Evolutionary conservation across 805 yeast species (phyloP).

Genomic region (Hanseniaspora opuntiae): DNA sequence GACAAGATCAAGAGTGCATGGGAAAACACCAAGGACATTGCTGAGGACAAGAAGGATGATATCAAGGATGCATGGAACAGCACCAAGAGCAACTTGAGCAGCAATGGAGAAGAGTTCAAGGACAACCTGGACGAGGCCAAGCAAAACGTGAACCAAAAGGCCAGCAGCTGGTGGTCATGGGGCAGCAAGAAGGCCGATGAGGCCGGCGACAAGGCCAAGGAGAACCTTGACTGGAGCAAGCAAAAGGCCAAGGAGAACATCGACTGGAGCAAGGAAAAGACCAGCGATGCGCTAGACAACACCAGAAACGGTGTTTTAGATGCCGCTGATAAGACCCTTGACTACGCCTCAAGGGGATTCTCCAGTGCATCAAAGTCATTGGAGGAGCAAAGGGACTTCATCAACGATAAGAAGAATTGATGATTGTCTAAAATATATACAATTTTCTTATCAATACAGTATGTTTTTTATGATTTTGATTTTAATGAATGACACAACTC

Average conservation of each 20-base stretch:
- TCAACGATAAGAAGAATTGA: conserved; percentile 2
- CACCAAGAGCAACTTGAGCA: conserved; percentile 27
- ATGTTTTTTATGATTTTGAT: background rate
- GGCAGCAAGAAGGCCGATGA: conserved; percentile 18
- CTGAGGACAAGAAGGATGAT: conserved; percentile 23
- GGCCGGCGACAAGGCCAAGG: conserved; percentile 20
- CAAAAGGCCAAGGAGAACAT: conserved; percentile 17
- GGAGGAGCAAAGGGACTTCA: conserved; percentile 9
- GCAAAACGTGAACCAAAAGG: conserved; percentile 19
- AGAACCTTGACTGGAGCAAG: conserved; percentile 16
- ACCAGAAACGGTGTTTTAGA: background rate
- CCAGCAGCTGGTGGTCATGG: conserved; percentile 17
- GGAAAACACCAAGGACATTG: conserved; percentile 26
- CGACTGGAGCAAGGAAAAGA: background rate
- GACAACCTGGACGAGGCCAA: conserved; percentile 26
- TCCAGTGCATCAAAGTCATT: conserved; percentile 2
- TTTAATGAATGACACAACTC: background rate
- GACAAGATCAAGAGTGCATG: background rate
- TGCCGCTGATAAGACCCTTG: conserved; percentile 4
- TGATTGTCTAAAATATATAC: background rate
- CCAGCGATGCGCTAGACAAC: background rate
- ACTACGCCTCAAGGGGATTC: background rate
- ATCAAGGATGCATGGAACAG: conserved; percentile 27
- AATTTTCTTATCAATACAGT: background rate
- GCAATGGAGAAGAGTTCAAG: conserved; percentile 27